Conservation (phyloP, 2,329 filamentous ascomycete species). For the Aspergillus pseudoterreus region DNA sequence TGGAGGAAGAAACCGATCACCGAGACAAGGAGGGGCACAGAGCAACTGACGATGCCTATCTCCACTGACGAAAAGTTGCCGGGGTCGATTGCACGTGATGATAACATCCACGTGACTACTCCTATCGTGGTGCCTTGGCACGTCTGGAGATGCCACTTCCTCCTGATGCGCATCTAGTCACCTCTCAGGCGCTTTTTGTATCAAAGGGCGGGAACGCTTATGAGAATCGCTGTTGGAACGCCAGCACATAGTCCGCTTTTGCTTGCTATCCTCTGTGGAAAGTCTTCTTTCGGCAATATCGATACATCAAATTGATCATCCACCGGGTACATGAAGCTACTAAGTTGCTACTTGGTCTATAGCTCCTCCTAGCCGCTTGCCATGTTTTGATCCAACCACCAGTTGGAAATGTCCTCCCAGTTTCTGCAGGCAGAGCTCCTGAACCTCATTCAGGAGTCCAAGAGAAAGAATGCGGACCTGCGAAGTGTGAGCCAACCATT, state of each 20-base stretch:
- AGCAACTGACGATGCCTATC: conserved; percentile 12
- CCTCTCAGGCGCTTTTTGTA: not conserved
- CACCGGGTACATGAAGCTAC: conserved; percentile 11
- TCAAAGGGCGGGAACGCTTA: not conserved
- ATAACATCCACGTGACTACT: conserved; percentile 17
- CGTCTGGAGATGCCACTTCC: conserved; percentile 19
- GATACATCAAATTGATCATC: not conserved
- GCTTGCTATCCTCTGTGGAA: not conserved
- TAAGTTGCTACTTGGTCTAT: conserved; percentile 13
- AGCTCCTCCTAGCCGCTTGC: conserved; percentile 16
- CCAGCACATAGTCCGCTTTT: not conserved
- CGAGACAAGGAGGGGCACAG: conserved; percentile 14
- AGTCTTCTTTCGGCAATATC: not conserved
- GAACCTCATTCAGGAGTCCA: conserved; percentile 92
- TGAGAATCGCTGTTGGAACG: not conserved
- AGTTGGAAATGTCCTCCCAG: conserved; percentile 76
- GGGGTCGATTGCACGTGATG: conserved; percentile 10
- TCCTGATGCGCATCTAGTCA: conserved; percentile 5
- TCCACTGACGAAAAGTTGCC: conserved; percentile 4
- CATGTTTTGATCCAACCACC: conserved; percentile 27
- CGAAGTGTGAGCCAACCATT: conserved; percentile 53
- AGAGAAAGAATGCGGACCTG: conserved; percentile 87
- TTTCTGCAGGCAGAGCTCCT: conserved; percentile 82
- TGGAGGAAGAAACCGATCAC: conserved; percentile 6
- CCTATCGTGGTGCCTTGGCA: conserved; percentile 18